phyloP scores from a whole-genome alignment of 345 rosid species.

The Brassica rapa region DNA sequence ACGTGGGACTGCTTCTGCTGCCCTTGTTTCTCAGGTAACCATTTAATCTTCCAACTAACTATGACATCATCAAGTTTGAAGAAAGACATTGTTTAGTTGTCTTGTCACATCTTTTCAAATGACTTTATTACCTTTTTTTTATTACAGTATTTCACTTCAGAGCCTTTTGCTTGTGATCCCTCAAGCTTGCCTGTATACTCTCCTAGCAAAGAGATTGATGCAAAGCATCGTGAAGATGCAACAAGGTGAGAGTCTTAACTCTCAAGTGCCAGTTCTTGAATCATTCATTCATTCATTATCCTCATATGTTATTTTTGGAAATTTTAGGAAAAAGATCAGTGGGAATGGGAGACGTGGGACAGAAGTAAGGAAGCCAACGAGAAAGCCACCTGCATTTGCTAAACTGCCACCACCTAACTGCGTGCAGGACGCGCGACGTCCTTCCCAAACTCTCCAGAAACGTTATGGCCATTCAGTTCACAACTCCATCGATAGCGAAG shows the following conservation, averaged over 20 bases:
- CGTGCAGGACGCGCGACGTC: constrained; percentile 55
- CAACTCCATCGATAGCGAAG: constrained; percentile 36
- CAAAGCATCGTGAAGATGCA: constrained; percentile 76
- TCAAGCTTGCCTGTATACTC: constrained; percentile 88
- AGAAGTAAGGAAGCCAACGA: constrained; percentile 67
- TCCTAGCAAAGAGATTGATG: constrained; percentile 96
- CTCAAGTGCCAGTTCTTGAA: constrained; percentile 48
- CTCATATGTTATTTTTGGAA: constrained; percentile 12
- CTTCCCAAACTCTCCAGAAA: constrained; percentile 38
- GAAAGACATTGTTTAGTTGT: background rate
- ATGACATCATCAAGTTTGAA: constrained; percentile 5
- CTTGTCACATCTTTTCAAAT: background rate
- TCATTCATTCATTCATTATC: background rate
- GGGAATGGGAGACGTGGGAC: constrained; percentile 64
- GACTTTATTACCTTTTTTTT: background rate
- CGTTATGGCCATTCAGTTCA: constrained; percentile 41
- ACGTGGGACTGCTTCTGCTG: constrained; percentile 84
- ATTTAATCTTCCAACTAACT: background rate
- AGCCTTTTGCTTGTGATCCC: constrained; percentile 92
- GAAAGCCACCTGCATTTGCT: constrained; percentile 56
- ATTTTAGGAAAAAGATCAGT: constrained; percentile 69
- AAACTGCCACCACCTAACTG: constrained; percentile 58
- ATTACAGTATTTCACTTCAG: constrained; percentile 75
- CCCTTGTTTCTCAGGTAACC: constrained; percentile 88
- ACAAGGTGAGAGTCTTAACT: constrained; percentile 53